phyloP scores from a whole-genome alignment of 805 yeast species.

The Cyberlindnera mycetangii region DNA sequence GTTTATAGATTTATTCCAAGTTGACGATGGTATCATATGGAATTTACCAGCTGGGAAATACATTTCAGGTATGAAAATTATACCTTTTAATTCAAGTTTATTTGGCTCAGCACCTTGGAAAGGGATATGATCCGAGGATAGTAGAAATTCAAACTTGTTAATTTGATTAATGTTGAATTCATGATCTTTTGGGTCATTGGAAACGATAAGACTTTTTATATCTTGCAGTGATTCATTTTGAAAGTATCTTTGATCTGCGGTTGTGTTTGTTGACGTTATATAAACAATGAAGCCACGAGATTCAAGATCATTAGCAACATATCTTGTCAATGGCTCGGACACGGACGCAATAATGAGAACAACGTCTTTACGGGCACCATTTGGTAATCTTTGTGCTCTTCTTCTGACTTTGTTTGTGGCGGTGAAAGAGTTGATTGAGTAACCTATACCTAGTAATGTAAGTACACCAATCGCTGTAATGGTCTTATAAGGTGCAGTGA shows the following conservation, averaged over 20 bases:
- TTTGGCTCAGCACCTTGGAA: constrained; percentile 58
- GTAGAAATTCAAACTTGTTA: constrained; percentile 44
- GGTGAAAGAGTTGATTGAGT: neutral
- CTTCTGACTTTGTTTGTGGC: constrained; percentile 32
- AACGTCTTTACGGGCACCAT: constrained; percentile 76
- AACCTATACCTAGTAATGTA: constrained; percentile 6
- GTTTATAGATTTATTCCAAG: constrained; percentile 49
- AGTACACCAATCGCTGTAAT: constrained; percentile 5
- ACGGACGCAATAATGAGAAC: constrained; percentile 76
- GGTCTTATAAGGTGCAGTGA: neutral
- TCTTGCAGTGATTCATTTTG: constrained; percentile 64
- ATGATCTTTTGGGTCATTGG: constrained; percentile 38
- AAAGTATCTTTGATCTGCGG: constrained; percentile 38
- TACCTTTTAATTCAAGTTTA: constrained; percentile 56
- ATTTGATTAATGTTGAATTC: constrained; percentile 44
- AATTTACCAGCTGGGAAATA: constrained; percentile 67
- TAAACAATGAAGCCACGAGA: constrained; percentile 79
- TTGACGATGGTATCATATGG: constrained; percentile 47
- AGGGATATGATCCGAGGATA: constrained; percentile 54
- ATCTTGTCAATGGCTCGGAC: constrained; percentile 65
- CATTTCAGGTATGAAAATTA: constrained; percentile 67
- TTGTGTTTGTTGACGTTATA: constrained; percentile 47
- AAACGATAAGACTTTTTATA: constrained; percentile 59
- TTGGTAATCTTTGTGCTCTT: constrained; percentile 57
- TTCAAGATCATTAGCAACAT: constrained; percentile 71